Percentiles rank a stretch among this genome's conserved stretches.
Evolutionary conservation across 2,329 filamentous ascomycete species (phyloP).

Genomic region (Diaporthe citrichinensis): DNA sequence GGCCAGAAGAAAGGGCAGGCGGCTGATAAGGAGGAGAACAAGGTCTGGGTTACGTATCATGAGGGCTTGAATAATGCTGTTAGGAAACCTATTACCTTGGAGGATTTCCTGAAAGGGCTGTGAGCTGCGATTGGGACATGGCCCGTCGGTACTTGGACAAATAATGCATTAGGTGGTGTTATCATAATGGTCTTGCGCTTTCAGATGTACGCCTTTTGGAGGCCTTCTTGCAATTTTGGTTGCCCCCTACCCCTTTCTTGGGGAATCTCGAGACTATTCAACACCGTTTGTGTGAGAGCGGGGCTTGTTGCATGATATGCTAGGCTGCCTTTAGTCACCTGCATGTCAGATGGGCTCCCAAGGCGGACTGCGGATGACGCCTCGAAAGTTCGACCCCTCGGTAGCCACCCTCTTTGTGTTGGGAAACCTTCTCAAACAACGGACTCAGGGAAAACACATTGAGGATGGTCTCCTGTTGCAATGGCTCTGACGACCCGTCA

Average conservation of each 20-base stretch:
- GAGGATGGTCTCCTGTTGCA: background rate
- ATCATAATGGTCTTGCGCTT: background rate
- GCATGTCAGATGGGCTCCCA: background rate
- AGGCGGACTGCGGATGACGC: background rate
- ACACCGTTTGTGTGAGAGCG: background rate
- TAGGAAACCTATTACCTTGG: conserved; percentile 85
- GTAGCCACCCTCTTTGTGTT: too few relatives aligned
- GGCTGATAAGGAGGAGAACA: conserved; percentile 62
- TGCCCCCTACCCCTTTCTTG: background rate
- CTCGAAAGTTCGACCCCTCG: background rate
- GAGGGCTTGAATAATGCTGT: conserved; percentile 95
- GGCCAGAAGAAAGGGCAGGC: conserved; percentile 44
- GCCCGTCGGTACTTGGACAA: background rate
- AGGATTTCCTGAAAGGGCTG: conserved; percentile 80
- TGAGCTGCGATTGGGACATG: too few relatives aligned
- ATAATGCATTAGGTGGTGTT: background rate
- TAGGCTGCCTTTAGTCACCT: background rate
- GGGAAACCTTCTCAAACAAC: background rate
- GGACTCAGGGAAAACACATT: background rate
- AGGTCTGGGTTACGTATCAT: conserved; percentile 90
- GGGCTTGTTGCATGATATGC: background rate
- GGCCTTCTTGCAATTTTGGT: background rate
- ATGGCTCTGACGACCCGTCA: background rate
- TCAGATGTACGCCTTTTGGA: background rate
- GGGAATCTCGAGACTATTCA: background rate